Evolutionary conservation across 345 rosid species (phyloP).

Genomic region (Draba incana): DNA sequence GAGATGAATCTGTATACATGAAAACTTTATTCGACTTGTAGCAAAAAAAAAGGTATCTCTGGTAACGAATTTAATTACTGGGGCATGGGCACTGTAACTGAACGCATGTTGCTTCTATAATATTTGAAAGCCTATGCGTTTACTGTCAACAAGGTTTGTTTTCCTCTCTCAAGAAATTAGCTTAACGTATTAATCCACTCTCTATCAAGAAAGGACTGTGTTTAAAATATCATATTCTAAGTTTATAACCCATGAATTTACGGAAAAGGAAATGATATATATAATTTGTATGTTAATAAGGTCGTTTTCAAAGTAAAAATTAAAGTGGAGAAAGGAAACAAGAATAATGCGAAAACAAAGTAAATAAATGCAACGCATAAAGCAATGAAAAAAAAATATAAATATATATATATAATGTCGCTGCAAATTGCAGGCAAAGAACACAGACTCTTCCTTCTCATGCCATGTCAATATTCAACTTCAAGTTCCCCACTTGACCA

Average conservation of each 20-base stretch:
- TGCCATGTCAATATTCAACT: slow-evolving; percentile 45
- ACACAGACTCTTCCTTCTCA: slow-evolving; percentile 44
- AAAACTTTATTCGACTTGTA: slow-evolving; percentile 7
- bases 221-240: slow-evolving; percentile 14
- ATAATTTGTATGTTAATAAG: slow-evolving; percentile 19
- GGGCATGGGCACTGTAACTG: slow-evolving; percentile 1
- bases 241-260: slow-evolving; percentile 41
- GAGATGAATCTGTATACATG: slow-evolving; percentile 3
- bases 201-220: slow-evolving; percentile 6
- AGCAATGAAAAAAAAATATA: slow-evolving; percentile 8
- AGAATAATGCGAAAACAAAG: slow-evolving; percentile 40
- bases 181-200: neutral
- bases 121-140: neutral
- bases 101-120: neutral
- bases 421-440: slow-evolving; percentile 43
- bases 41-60: neutral
- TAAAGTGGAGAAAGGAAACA: slow-evolving; percentile 35
- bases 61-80: too few species aligned
- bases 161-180: neutral
- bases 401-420: slow-evolving; percentile 7
- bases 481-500: slow-evolving; percentile 50
- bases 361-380: slow-evolving; percentile 34
- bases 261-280: slow-evolving; percentile 10
- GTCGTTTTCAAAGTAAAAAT: slow-evolving; percentile 37
- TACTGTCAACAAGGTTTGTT: neutral